Evolutionary conservation across 108 stramenopile genomes (phyloP).

Genomic region (Epipyxis sp.): DNA sequence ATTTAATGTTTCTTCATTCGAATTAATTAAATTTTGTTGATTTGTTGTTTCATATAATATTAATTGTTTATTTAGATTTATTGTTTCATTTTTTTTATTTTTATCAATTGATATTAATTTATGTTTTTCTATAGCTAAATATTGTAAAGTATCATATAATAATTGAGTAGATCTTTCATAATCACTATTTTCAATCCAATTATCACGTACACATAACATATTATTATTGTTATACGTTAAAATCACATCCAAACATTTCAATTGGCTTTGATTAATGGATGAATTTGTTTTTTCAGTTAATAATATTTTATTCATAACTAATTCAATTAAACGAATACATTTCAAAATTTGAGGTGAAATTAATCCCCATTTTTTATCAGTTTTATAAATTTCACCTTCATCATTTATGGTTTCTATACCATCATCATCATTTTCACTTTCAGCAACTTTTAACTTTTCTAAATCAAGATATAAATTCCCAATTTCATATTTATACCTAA

Average conservation of each 20-base stretch:
- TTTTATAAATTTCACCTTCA: background rate
- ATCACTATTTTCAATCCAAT: background rate
- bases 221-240: background rate
- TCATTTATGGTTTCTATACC: conserved; percentile 24
- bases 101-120: no score
- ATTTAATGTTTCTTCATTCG: no score
- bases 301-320: background rate
- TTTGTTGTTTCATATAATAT: no score
- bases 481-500: background rate
- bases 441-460: conserved; percentile 3
- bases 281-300: background rate
- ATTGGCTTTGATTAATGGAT: background rate
- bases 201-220: background rate
- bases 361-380: background rate
- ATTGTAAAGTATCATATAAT: background rate
- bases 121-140: no score
- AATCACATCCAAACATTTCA: background rate
- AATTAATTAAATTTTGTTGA: no score
- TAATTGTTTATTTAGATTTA: no score
- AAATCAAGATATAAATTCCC: background rate
- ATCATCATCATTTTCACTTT: conserved; percentile 8
- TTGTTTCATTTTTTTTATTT: no score
- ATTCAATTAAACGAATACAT: background rate
- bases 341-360: conserved; percentile 2
- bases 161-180: conserved; percentile 7